Evolutionary conservation across 805 yeast species (phyloP), one percentile per base, ranked within the genome.

Genomic region (Yamadazyma laniorum): DNA sequence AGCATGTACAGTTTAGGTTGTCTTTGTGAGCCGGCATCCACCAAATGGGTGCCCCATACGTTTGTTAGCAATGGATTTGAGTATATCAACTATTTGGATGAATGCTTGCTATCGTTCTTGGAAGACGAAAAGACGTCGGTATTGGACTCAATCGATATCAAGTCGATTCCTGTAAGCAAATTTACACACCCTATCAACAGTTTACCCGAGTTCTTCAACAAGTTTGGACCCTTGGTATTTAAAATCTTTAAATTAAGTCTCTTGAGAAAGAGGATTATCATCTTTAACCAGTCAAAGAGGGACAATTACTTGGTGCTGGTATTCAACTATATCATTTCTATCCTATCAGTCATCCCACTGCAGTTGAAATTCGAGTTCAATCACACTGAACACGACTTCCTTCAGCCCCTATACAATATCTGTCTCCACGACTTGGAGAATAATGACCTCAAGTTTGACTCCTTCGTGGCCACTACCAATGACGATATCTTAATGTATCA

Each of bases 401-500:
- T 70, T 14, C 70, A 58, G 37, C 83, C 85, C 1, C 45, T 82
- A n/a, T 85, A 77, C 58, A 78, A 77, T 38, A 70, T 84, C 19
- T 78, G 84, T 15, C 70, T 85, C 22, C 70, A 72, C 36, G 91
- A 85, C 53, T 34, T 70, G 60, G 40, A 41, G 6, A 25, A 29
- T 9, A 36, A 38, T 17, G 29, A 29, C 18, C 26, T 40, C 4
- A 18, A 41, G 5, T 12, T 34, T 1, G 15, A 16, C 2, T 12
- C 30, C 13, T 44, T 62, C 48, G 63, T 82, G 27, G 89, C 82
- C 2, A 66, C 77, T 5, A 80, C 91, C 2, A 74, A 82, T 16
- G 95, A 85, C 51, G 81, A 76, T 30, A 75, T 85, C 17, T 58
- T 84, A 22, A 61, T 80, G 49, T 77, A 72, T 43, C 82, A 80